Conservation (phyloP, 1,284 basidiomycete species). For the Phlebopus sp. region DNA sequence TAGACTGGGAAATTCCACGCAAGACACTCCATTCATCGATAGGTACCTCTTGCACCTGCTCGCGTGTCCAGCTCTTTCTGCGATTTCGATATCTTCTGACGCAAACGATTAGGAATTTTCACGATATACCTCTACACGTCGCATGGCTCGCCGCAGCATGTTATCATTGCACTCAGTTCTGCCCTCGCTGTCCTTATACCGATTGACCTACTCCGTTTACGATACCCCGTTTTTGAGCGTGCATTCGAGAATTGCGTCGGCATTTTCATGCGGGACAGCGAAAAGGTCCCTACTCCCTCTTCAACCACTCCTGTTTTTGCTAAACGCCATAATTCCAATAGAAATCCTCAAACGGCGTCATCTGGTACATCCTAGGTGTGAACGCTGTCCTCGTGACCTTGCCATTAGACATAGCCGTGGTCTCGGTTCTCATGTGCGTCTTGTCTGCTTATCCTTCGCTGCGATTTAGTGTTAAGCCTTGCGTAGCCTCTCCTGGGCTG, state of each 20-base stretch:
- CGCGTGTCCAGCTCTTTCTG: slow-evolving; percentile 7
- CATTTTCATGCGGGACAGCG: slow-evolving; percentile 91
- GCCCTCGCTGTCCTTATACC: slow-evolving; percentile 72
- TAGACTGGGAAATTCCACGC: slow-evolving; percentile 86
- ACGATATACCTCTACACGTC: slow-evolving; percentile 75
- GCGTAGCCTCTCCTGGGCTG: slow-evolving; percentile 89
- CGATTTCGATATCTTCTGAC: slow-evolving; percentile 6
- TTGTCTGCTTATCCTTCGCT: background rate
- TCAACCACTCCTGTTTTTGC: background rate
- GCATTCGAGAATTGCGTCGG: slow-evolving; percentile 80
- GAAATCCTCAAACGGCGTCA: slow-evolving; percentile 81
- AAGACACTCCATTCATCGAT: slow-evolving; percentile 91
- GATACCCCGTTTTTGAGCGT: slow-evolving; percentile 64
- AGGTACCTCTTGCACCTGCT: slow-evolving; percentile 48
- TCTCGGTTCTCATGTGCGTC: slow-evolving; percentile 86
- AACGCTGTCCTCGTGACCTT: slow-evolving; percentile 78
- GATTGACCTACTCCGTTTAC: slow-evolving; percentile 79
- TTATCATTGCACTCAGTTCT: slow-evolving; percentile 65
- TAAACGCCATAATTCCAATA: slow-evolving; percentile 23
- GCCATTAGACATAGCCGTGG: slow-evolving; percentile 84
- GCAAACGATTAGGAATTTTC: slow-evolving; percentile 64
- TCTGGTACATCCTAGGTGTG: slow-evolving; percentile 95
- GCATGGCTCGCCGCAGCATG: slow-evolving; percentile 50
- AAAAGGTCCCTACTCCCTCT: slow-evolving; percentile 55
- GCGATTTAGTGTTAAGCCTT: too few species aligned